Base-by-base conservation (phyloP, 2,329 filamentous ascomycete species). In the Aspergillus pseudoviridinutans region DNA sequence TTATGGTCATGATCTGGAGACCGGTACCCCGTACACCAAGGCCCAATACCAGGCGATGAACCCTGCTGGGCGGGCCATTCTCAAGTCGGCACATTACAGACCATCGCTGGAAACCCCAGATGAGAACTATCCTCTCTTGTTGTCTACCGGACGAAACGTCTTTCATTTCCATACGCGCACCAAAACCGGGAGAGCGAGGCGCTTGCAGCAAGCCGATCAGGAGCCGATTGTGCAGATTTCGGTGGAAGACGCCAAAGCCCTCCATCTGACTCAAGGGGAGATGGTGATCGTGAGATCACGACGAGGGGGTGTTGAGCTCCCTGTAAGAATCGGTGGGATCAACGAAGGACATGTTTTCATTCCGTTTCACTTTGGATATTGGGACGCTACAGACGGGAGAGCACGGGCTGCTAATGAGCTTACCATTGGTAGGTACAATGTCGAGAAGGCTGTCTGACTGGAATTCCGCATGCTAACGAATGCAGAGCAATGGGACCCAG, bases 321-420 rank as follows among this genome's bases (percentile, higher is more conserved):
- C 58, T 8, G 70, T 65, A 6, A 55, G 55, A n/a, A 60, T 73
- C 4, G 72, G 71, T 0, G 56, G 64, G 3, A 71, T 73, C 9
- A 55, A 53, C 10, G 38, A 64, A 22, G 71, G 72, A 2, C 71
- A 75, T 50, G 66, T 69, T 5, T 76, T 76, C 50, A 71, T 75
- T n/a, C 73, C 73, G 2, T 76, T 76, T 49, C 74, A 76, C 52
- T 75, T 72, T 61, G 72, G 72, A 7, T 75, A 75, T 51, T 76
- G 64, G 49, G 74, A 76, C 14, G 32, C 32, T 61, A 64, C 67
- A n/a, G 70, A 71, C 49, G 69, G 65, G 6, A 49, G 67, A 35
- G 67, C 72, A 2, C 57, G 69, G 20, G 74, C 73, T 7, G 74
- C 72, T 0, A 75, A 75, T 59, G 73, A 76, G 55, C 62, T 76